Evolutionary conservation across 2,329 filamentous ascomycete genomes (phyloP), one percentile per base, ranked within the genome.

Genomic region (Zasmidium citrigriseum): DNA sequence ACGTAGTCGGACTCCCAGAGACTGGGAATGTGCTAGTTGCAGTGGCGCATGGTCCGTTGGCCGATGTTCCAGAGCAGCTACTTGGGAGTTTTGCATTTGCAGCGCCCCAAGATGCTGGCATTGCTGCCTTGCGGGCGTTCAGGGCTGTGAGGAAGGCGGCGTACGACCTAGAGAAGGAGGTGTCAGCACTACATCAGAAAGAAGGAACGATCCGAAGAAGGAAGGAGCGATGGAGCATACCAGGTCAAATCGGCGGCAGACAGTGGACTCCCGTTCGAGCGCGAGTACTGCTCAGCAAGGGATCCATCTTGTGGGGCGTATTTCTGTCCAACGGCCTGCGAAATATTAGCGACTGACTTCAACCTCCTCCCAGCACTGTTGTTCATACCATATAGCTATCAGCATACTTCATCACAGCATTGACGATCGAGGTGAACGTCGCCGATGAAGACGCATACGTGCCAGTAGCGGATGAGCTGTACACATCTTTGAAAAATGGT

Each of bases 231-330:
- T 29, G 34, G 14, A 4, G 4, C 7, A 41, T 41, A 41, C 88
- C 88, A 91, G 2, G 88, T 90, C 24, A 91, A 76, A 63, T 91
- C 86, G 18, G 77, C 75, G 1, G 88, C 89, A 1, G 86, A 89
- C 3, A 87, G 75, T 1, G 85, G 86, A 0, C 67, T 63, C 25
- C 77, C 77, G 27, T 66, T 70, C 14, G 67, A 71, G 64, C 81
- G 82, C 63, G 82, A 79, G 67, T 83, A 91, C 71, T 91, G 88
- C 76, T 91, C 89, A 1, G 85, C 77, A 14, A 91, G 71, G 1
- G 82, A 82, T n/a, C 89, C 89, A 63, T 86, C 83, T 0, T 79
- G 64, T 2, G 81, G 79, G 0, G 84, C 83, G 67, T 83, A 82
- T 58, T 77, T 59, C 59, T 68, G 65, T 34, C 65, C 69, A 52